Conservation (phyloP, 225 moss, liverwort and hornwort species). For the Pleurozium schreberi region DNA sequence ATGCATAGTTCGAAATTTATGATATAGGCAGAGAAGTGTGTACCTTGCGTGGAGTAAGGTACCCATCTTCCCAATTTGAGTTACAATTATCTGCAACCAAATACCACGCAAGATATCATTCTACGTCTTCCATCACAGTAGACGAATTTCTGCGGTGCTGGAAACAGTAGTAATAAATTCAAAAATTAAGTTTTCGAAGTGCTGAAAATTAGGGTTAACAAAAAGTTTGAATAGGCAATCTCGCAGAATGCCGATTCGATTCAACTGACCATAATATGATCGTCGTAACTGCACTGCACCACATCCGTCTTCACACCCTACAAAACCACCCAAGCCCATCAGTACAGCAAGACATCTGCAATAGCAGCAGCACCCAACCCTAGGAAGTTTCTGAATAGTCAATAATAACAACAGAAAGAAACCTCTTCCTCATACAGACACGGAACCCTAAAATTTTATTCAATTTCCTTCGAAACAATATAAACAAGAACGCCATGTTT, state of each 20-base stretch:
- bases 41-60: slow-evolving; percentile 68
- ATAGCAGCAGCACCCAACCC: not conserved
- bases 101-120: not conserved
- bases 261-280: slow-evolving; percentile 56
- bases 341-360: not conserved
- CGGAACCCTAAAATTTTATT: not conserved
- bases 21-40: not conserved
- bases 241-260: not conserved
- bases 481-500: not conserved
- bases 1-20: not conserved
- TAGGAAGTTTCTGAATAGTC: not conserved
- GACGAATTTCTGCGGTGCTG: not conserved
- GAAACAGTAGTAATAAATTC: not conserved
- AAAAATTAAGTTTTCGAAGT: not conserved
- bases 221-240: not conserved
- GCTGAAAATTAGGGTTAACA: not conserved
- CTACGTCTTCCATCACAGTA: not conserved
- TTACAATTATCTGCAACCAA: slow-evolving; percentile 54
- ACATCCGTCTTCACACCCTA: slow-evolving; percentile 69
- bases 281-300: slow-evolving; percentile 68
- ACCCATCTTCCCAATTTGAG: slow-evolving; percentile 86
- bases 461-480: not conserved
- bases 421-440: not conserved
- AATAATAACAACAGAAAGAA: not conserved
- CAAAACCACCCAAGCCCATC: not conserved